These are phyloP conservation scores for Fraxinus excelsior DNA, from an alignment of 257 asterid genomes.

Conservation along the genomic window DNA sequence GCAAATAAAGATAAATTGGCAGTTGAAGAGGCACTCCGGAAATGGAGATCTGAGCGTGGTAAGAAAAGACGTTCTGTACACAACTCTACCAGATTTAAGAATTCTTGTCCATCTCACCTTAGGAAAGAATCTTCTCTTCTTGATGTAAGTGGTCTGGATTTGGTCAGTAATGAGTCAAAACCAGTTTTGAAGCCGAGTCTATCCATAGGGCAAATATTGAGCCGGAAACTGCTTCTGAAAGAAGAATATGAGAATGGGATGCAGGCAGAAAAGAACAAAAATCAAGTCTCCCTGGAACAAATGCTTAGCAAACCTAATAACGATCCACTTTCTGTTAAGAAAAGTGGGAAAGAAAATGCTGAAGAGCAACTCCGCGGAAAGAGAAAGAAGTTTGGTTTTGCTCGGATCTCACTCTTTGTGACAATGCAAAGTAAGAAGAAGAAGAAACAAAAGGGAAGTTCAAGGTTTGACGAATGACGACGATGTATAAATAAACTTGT, in stretches of 20 bases:
- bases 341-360: slow-evolving; percentile 28
- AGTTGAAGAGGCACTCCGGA: slow-evolving; percentile 48
- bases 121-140: slow-evolving; percentile 36
- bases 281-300: slow-evolving; percentile 37
- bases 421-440: slow-evolving; percentile 44
- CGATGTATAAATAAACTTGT: neutral
- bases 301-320: slow-evolving; percentile 39
- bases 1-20: slow-evolving; percentile 46
- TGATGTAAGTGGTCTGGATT: slow-evolving; percentile 38
- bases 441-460: slow-evolving; percentile 30
- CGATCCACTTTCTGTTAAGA: slow-evolving; percentile 6
- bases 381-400: slow-evolving; percentile 49
- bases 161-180: slow-evolving; percentile 26
- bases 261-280: slow-evolving; percentile 19
- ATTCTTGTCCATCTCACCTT: slow-evolving; percentile 26
- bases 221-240: slow-evolving; percentile 46
- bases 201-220: slow-evolving; percentile 53
- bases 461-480: slow-evolving; percentile 5
- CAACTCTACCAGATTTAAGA: slow-evolving; percentile 43
- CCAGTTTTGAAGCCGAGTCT: slow-evolving; percentile 42
- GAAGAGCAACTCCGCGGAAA: slow-evolving; percentile 37
- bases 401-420: slow-evolving; percentile 44
- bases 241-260: slow-evolving; percentile 41
- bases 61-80: slow-evolving; percentile 38
- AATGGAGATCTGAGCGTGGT: slow-evolving; percentile 52